Base-by-base conservation (phyloP, 1,139 yeast species). In the Hanseniaspora sp. region DNA sequence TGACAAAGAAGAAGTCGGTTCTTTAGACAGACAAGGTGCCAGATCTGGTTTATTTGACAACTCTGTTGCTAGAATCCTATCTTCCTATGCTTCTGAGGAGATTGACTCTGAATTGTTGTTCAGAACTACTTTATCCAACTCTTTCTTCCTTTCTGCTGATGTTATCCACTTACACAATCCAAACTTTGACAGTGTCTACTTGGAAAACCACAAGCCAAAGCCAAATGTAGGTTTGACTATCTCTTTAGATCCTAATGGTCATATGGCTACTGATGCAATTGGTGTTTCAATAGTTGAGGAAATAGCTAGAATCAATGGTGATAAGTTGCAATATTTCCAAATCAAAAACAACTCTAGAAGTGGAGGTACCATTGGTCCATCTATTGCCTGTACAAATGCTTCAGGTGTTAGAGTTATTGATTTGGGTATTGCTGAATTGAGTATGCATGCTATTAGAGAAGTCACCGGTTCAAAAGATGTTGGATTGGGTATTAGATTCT, bases 361-460 rank as follows among this genome's bases (percentile, higher is more conserved):
- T 2, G 95, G 94, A 13, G 86, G 90, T 33, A 85, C 94, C 18
- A 83, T 85, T 63, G 95, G 95, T 0, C 92, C 92, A 7, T 73
- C 76, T 46, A 69, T 85, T 54, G 73, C 87, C 1, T 51, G 54
- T 39, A 69, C 79, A 7, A 60, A 62, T 13, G 66, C 64, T 53
- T 82, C 90, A 1, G 94, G 95, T 35, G 84, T 88, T 12, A 74
- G 87, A 62, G 81, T 87, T 31, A 75, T 83, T 51, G 95, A 85
- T 64, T 71, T 83, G 56, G 95, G 95, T 42, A 79, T 85, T 58
- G 82, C 94, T 0, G 88, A 83, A 62, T 71, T 83, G 59, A 76
- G 88, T 8, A 85, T 85, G 95, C 95, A 85, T 67, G 81, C 87
- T 54, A 83, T 84, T 56, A 72, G 94, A 63, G 90, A 88, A 30